phyloP scores from a whole-genome alignment of 495 filamentous ascomycete genomes.

The Aspergillus diversus region DNA sequence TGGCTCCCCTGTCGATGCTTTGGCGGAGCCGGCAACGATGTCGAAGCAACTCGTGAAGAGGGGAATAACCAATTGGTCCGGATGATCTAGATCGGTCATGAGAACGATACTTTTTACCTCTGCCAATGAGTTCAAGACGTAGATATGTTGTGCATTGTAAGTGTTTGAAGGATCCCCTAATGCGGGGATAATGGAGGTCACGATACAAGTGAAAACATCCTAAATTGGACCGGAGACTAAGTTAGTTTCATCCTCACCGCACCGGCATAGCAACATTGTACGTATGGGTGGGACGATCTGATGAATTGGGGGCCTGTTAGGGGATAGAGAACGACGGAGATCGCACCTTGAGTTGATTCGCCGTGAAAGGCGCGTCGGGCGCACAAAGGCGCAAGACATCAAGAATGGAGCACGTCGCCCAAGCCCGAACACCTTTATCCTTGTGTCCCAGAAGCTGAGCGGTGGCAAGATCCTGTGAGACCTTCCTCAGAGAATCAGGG shows the following conservation, averaged over 20 bases:
- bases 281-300: background rate
- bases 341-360: conserved; percentile 83
- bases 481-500: conserved; percentile 74
- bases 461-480: conserved; percentile 86
- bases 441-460: conserved; percentile 85
- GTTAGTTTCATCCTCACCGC: background rate
- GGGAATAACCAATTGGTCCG: conserved; percentile 73
- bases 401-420: conserved; percentile 84
- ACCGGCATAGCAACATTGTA: background rate
- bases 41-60: conserved; percentile 92
- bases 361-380: conserved; percentile 93
- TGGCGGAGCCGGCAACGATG: conserved; percentile 78
- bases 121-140: conserved; percentile 84
- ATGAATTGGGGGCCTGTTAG: background rate
- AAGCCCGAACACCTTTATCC: conserved; percentile 90
- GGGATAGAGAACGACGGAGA: background rate
- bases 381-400: conserved; percentile 94
- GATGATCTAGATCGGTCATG: conserved; percentile 83
- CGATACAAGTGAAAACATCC: conserved; percentile 93
- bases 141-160: conserved; percentile 91
- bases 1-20: conserved; percentile 73
- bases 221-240: conserved; percentile 33
- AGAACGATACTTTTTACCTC: conserved; percentile 94
- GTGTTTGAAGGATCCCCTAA: conserved; percentile 86
- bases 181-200: conserved; percentile 79